Base-by-base conservation (phyloP, 1,284 basidiomycete genomes). In the Cutaneotrichosporon sp. region DNA sequence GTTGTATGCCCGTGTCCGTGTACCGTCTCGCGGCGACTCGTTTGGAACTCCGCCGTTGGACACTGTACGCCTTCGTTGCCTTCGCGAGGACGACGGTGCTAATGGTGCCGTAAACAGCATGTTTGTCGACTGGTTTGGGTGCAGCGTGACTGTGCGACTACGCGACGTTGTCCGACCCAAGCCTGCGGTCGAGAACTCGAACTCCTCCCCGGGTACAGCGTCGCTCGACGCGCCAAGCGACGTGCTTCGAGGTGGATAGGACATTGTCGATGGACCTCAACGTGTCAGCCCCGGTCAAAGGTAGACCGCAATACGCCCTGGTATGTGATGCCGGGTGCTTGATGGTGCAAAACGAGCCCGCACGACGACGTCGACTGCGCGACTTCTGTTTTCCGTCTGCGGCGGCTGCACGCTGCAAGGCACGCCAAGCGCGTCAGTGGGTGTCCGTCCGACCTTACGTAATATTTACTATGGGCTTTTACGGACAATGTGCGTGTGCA, bases 81-180 rank as follows among this genome's bases (percentile, higher is more conserved):
- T 53, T 5, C 46, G 59, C 35, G 49, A 60, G 52, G n/a, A 38
- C 51, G 46, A 26, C 12, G 46, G 35, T 0, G 49, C 40, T 2
- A 10, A 30, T 10, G 65, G 60, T 3, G 62, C 63, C 10, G 65
- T 43, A 45, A 72, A 72, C 10, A 72, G 52, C 10, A 72, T 33
- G 14, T 64, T 51, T 5, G 62, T 56, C 5, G 64, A 65, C 22
- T 52, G 37, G 30, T 62, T 61, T 1, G 64, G 56, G 44, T 67
- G 64, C 1, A 72, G 56, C 10, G 67, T 72, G 37, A 70, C 50
- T 13, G 59, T 68, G 13, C 67, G 61, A 22, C 46, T 4, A 13
- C 59, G 60, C 8, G 43, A 45, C 21, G 41, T 22, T 12, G 48
- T 49, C 9, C 47, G 47, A n/a, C 39, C 51, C 18, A 51, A 21